Percentiles rank a stretch among this genome's conserved stretches.
These are phyloP conservation scores for Ceratocystis lukuohia DNA, from an alignment of 2,329 filamentous ascomycete genomes.

Conservation along the genomic window DNA sequence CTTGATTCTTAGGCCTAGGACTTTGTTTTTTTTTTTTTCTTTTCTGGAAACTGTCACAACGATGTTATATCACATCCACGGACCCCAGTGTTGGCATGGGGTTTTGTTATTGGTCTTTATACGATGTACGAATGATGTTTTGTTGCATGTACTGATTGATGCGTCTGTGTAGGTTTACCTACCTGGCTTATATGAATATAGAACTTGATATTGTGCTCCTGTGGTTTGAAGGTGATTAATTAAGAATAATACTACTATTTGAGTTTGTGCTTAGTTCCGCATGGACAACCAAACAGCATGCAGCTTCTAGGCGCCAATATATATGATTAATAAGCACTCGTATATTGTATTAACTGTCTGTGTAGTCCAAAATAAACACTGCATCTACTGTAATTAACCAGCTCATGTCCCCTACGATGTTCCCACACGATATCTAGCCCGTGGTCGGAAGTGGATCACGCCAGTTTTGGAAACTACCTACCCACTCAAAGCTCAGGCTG, in stretches of 20 bases:
- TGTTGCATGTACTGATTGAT: neutral
- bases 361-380: no score
- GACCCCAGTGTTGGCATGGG: neutral
- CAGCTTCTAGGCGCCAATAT: no score
- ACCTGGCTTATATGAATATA: neutral
- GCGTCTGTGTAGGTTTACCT: neutral
- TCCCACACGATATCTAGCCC: neutral
- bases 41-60: neutral
- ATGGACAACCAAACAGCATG: no score
- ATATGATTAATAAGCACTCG: no score
- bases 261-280: no score
- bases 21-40: neutral
- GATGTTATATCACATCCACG: neutral
- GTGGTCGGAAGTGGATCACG: constrained; percentile 5
- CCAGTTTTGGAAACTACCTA: neutral
- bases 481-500: neutral
- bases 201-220: no score
- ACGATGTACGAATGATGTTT: neutral
- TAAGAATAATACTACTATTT: no score
- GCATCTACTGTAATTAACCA: no score
- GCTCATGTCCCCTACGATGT: neutral
- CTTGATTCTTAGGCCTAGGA: neutral
- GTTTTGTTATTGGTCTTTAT: neutral
- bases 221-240: no score
- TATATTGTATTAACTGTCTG: no score